These are phyloP conservation scores for Tilletia caries DNA, from an alignment of 1,284 basidiomycete species.

Conservation along the genomic window DNA sequence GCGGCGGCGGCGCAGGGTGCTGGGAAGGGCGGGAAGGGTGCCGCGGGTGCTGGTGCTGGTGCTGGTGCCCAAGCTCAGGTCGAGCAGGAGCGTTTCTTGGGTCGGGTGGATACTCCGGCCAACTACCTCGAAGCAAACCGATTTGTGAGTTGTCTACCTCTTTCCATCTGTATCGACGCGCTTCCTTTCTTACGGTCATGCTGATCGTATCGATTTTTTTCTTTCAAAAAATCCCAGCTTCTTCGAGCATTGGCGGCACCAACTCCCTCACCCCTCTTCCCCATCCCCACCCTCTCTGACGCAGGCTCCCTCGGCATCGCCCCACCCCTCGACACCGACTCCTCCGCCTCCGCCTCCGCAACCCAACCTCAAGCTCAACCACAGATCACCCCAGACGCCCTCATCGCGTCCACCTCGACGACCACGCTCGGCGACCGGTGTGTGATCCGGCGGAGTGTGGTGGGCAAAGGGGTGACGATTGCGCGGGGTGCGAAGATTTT, in stretches of 20 bases:
- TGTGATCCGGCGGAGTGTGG: constrained; percentile 78
- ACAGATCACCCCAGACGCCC: constrained; percentile 79
- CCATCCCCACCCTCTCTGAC: constrained; percentile 1
- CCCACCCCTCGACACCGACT: neutral
- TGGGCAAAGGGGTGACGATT: constrained; percentile 83
- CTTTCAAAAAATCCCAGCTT: too few species aligned
- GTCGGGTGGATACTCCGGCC: constrained; percentile 77
- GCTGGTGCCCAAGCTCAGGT: neutral
- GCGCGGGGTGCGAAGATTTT: constrained; percentile 79
- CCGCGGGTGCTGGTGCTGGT: neutral
- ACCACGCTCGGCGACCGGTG: constrained; percentile 70
- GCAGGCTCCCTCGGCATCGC: constrained; percentile 9
- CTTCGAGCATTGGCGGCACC: constrained; percentile 4
- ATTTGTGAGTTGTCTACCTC: constrained; percentile 58
- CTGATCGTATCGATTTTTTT: neutral
- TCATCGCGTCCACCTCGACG: constrained; percentile 74
- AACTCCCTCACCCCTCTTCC: neutral
- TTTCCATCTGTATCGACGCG: neutral
- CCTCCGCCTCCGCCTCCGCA: constrained; percentile 13
- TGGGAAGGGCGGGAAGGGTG: constrained; percentile 1
- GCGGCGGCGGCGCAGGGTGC: neutral
- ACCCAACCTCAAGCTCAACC: constrained; percentile 56
- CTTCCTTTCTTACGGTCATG: too few species aligned
- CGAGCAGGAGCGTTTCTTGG: constrained; percentile 61
- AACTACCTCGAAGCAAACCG: constrained; percentile 79